Evolutionary conservation across 148 eudicot species (phyloP), one percentile per base, ranked within the genome.

Genomic region (Arctostaphylos glauca): DNA sequence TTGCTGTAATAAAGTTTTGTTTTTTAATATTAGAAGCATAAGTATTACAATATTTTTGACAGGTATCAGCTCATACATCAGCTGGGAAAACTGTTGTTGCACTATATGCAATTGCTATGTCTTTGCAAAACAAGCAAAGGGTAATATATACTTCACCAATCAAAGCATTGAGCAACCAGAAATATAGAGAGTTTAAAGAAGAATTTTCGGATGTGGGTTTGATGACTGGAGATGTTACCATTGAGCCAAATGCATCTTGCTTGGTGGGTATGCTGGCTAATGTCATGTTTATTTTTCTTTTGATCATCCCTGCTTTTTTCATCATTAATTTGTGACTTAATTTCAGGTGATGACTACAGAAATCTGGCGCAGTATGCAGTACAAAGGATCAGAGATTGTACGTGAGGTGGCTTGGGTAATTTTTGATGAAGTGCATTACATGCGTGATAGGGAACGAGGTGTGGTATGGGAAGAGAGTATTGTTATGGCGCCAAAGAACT

Each of bases 401-500:
- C 86, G 94, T 83, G 99, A 96, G 90, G 99, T 96, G 79, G 99
- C 98, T 16, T 96, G 99, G 99, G 87, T 90, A 84, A 96, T 96
- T 81, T 94, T 96, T 92, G 99, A 96, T 81, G 99, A 96, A 91
- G 99, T 96, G 74, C 99, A 96, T 88, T 96, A 96, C 88, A 96
- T 96, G 99, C 97, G 99, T 86, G 99, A 96, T 85, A 90, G 95
- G 82, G 98, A 94, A 86, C 90, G 99, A 80, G 99, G 99, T 83
- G 99, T 96, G 31, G 99, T 96, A 8, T 94, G 99, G 99, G 99
- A 96, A 89, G 99, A 96, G 86, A 96, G 99, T 84, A 96, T 96
- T 85, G 99, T 96, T 80, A 93, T 96, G 99, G 99, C 99, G 59
- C 99, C 99, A 77, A 96, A 91, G 88, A 96, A 96, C 62, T 92